Base-by-base conservation (phyloP, 2,329 filamentous ascomycete species). In the Microcyclospora pomicola region DNA sequence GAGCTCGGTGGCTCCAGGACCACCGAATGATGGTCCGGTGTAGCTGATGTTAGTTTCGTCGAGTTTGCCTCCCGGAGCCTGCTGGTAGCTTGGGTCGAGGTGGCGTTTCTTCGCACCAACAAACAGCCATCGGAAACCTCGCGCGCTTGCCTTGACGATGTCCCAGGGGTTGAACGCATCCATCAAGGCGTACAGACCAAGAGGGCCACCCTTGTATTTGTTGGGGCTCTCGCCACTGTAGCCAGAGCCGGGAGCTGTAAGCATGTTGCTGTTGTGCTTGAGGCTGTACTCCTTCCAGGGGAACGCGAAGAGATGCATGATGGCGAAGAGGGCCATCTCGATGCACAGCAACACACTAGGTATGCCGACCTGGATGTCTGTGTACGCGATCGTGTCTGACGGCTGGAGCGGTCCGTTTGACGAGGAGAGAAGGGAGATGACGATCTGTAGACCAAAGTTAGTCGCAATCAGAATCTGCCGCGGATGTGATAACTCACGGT, bases 131-230 rank as follows among this genome's bases (percentile, higher is more conserved):
- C 80, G 73, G 49, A 84, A 72, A 15, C 82, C 80, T 36, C 85
- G 73, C 7, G 79, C 81, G 43, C 82, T 76, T 0, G 82, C 82
- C 61, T 87, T 92, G 52, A 84, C 62, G 31, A 92, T 72, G 56
- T 94, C 85, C 77, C 82, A 84, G 0, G 81, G 71, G 51, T 91
- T 91, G 55, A 86, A 69, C 1, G 82, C 77, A 50, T 88, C 79
- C 1, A 68, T 56, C 6, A 88, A 57, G 3, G 83, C 84, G 44
- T 68, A 68, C 35, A 77, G 44, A 3, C 81, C 81, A 31, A 77
- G 54, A 33, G 71, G 69, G 2, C 82, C 80, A 10, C 81, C 80
- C 40, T 71, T 62, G 33, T 82, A 82, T 2, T 45, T 49, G 19
- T 7, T 24, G 1, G 48, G 44, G 10, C 37, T 40, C 14, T 39